Evolutionary conservation across 2,329 filamentous ascomycete species (phyloP).

Genomic region (Graphium sp.): DNA sequence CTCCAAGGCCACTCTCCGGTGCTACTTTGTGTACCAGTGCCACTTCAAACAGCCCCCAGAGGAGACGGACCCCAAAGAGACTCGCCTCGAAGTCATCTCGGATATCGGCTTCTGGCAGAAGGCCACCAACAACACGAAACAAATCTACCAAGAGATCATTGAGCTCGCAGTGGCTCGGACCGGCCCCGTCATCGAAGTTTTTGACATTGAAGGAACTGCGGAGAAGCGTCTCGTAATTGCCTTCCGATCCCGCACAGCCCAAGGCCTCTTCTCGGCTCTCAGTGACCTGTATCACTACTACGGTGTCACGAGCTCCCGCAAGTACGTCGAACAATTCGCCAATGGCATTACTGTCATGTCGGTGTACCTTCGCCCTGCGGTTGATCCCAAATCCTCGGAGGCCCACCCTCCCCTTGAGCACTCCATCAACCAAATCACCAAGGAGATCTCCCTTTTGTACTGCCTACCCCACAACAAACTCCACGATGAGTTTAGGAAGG

Average conservation of each 20-base stretch:
- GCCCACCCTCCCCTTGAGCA: slow-evolving; percentile 69
- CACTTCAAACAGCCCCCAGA: slow-evolving; percentile 63
- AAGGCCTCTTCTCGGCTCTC: slow-evolving; percentile 86
- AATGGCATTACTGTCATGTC: slow-evolving; percentile 97
- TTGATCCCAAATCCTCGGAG: slow-evolving; percentile 34
- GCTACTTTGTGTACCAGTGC: slow-evolving; percentile 98
- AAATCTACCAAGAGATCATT: slow-evolving; percentile 90
- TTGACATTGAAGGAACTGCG: slow-evolving; percentile 77
- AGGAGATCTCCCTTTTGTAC: slow-evolving; percentile 93
- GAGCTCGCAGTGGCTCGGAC: slow-evolving; percentile 68
- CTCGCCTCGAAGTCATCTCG: slow-evolving; percentile 76
- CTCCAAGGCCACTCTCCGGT: slow-evolving; percentile 71
- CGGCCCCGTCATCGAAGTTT: slow-evolving; percentile 94
- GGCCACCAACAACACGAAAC: slow-evolving; percentile 87
- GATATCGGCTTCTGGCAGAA: slow-evolving; percentile 92
- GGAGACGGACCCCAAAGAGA: slow-evolving; percentile 62
- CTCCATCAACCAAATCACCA: slow-evolving; percentile 96
- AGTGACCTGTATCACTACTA: slow-evolving; percentile 99
- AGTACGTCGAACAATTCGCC: slow-evolving; percentile 97
- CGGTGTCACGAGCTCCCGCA: slow-evolving; percentile 84
- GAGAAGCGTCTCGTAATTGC: slow-evolving; percentile 93
- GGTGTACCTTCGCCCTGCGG: slow-evolving; percentile 69
- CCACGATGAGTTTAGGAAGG: slow-evolving; percentile 72
- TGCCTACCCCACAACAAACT: slow-evolving; percentile 97
- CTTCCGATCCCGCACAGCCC: slow-evolving; percentile 82